Evolutionary conservation across 2,329 filamentous ascomycete genomes (phyloP).

Genomic region (Aphanocladium album): DNA sequence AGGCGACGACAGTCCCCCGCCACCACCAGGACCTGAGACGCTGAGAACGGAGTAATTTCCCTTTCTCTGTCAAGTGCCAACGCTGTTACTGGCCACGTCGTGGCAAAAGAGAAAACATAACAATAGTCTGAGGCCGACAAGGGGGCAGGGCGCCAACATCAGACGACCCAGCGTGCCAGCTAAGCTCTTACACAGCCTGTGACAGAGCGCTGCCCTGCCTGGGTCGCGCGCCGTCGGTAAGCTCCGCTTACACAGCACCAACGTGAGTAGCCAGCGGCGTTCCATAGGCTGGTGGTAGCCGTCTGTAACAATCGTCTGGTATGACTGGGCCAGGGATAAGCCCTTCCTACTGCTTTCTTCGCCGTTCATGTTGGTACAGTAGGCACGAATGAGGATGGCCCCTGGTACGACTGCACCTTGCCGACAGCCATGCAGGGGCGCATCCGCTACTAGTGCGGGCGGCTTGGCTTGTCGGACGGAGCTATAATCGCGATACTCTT

Average conservation of each 20-base stretch:
- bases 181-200: slow-evolving; percentile 6
- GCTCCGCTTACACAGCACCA: background rate
- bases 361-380: background rate
- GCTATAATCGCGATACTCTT: background rate
- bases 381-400: background rate
- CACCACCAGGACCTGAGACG: slow-evolving; percentile 2
- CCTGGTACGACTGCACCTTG: background rate
- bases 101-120: background rate
- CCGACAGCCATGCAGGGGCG: background rate
- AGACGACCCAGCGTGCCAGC: background rate
- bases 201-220: background rate
- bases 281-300: background rate
- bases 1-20: background rate
- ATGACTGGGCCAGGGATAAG: background rate
- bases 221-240: background rate
- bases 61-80: background rate
- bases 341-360: background rate
- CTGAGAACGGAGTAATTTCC: background rate
- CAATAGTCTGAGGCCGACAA: background rate
- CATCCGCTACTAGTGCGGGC: background rate
- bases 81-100: background rate
- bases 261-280: background rate
- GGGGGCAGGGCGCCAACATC: background rate
- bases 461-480: background rate
- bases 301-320: background rate